Percentiles rank a stretch among this genome's conserved stretches.
Evolutionary conservation across 2,329 filamentous ascomycete genomes (phyloP).

Genomic region (Aspergillus tamarii): DNA sequence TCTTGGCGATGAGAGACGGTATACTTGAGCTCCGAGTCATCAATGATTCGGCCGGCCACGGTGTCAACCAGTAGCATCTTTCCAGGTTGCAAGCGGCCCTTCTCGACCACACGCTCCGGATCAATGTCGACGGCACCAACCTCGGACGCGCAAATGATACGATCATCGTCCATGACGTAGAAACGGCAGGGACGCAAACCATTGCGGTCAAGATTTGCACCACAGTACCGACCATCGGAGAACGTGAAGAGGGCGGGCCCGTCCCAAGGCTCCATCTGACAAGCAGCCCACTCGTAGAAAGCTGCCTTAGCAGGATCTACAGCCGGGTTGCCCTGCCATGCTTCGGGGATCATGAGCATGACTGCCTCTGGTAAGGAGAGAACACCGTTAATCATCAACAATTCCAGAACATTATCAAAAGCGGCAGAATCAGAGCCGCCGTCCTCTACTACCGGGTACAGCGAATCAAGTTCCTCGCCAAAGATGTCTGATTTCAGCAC

Average conservation of each 20-base stretch:
- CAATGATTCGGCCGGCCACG: constrained; percentile 85
- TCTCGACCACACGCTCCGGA: constrained; percentile 85
- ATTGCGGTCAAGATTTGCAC: constrained; percentile 95
- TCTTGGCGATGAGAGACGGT: constrained; percentile 84
- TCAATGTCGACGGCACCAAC: constrained; percentile 92
- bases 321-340: constrained; percentile 89
- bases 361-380: constrained; percentile 93
- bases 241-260: constrained; percentile 96
- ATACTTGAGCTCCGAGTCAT: constrained; percentile 88
- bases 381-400: constrained; percentile 93
- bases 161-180: constrained; percentile 95
- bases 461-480: constrained; percentile 83
- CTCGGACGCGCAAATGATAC: constrained; percentile 95
- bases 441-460: constrained; percentile 95
- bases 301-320: constrained; percentile 96
- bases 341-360: constrained; percentile 98
- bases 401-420: constrained; percentile 94
- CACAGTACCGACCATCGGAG: constrained; percentile 93
- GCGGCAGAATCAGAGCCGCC: constrained; percentile 95
- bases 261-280: constrained; percentile 99
- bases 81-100: constrained; percentile 89
- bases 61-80: constrained; percentile 97
- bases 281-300: constrained; percentile 98
- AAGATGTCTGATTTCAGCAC: constrained; percentile 92
- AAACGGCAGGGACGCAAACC: constrained; percentile 93